Evolutionary conservation across 257 asterid species (phyloP), one percentile per base, ranked within the genome.

Genomic region (Perilla frutescens): DNA sequence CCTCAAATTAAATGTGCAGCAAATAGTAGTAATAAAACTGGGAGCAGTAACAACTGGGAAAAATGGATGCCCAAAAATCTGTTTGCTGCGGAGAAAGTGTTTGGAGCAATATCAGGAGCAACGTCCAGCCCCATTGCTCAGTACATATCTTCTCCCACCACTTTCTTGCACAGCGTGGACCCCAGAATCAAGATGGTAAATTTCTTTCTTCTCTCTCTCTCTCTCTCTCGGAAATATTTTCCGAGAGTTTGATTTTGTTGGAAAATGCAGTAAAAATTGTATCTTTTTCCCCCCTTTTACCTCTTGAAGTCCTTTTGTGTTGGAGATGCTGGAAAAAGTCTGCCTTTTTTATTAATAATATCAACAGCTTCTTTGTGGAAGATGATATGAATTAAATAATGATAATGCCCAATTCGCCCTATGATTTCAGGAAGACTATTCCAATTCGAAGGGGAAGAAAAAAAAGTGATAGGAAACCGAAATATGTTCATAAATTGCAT

Each of bases 91-190:
- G 97, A 91, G 77, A 88, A 91, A 70, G 90, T 94, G 54, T 90
- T 91, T 71, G 88, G 82, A 71, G 87, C 95, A 76, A 94, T 94
- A 78, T 88, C 97, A 48, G 96, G 90, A 40, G 92, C 96, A n/a
- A 91, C 99, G 32, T 90, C 96, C 5, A 94, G 99, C 58, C 97
- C 97, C 72, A 90, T 94, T 87, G 96, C 90, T 20, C 99, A 94
- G 86, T 94, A 90, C 88, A 90, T 94, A 47, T 88, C 99, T 81
- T 85, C 95, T 40, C 99, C 99, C 44, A 81, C 88, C 83, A 94
- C 99, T 79, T 91, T 91, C 86, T 81, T 94, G 93, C 99, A 94
- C 86, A 77, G 81, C 49, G 96, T 92, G 6, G 99, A 94, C 72
- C 96, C 97, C 66, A 87, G 97, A 78, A 88, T 91, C 79, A 94